Evolutionary conservation across 2,329 filamentous ascomycete genomes (phyloP).

Genomic region (Aspergillus sp.): DNA sequence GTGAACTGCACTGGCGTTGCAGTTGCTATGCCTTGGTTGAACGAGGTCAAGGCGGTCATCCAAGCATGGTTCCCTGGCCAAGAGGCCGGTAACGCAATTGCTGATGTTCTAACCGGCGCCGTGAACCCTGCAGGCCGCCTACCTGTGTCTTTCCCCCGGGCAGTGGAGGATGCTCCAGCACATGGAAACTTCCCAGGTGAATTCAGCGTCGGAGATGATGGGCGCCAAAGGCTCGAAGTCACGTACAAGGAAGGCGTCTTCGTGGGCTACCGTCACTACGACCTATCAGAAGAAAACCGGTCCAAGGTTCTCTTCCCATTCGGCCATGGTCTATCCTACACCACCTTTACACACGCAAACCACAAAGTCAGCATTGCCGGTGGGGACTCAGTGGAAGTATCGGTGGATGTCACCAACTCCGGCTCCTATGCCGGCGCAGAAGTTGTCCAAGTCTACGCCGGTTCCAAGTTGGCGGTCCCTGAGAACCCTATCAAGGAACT

Average conservation of each 20-base stretch:
- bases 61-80: conserved; percentile 72
- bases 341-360: conserved; percentile 53
- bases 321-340: conserved; percentile 73
- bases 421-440: conserved; percentile 4
- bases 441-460: conserved; percentile 11
- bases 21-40: conserved; percentile 59
- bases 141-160: conserved; percentile 61
- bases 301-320: conserved; percentile 68
- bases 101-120: conserved; percentile 64
- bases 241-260: conserved; percentile 71
- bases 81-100: conserved; percentile 67
- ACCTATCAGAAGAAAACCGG: conserved; percentile 48
- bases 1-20: conserved; percentile 11
- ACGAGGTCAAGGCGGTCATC: conserved; percentile 63
- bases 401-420: conserved; percentile 1
- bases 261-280: conserved; percentile 73
- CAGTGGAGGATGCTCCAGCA: conserved; percentile 65
- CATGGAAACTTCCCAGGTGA: conserved; percentile 74
- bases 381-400: neutral
- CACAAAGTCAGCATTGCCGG: neutral
- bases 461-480: neutral
- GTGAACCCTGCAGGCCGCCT: conserved; percentile 68
- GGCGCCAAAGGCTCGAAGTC: conserved; percentile 37
- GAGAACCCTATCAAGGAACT: conserved; percentile 10
- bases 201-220: conserved; percentile 52